These are phyloP conservation scores for Hymenoscyphus infarciens DNA, from an alignment of 2,329 filamentous ascomycete genomes.

Conservation along the genomic window DNA sequence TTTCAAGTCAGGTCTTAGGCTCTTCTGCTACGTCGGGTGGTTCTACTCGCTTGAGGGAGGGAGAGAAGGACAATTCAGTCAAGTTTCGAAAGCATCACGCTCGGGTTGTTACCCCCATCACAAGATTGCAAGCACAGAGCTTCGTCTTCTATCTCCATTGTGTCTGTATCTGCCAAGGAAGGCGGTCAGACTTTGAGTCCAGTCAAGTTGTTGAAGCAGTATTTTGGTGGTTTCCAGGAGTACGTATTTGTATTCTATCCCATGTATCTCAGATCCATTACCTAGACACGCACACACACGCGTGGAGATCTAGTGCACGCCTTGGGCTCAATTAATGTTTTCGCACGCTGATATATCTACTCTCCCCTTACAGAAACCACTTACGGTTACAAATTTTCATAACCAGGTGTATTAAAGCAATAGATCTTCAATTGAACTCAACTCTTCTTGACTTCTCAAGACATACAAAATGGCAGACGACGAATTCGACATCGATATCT, in stretches of 20 bases:
- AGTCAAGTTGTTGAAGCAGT: constrained; percentile 31
- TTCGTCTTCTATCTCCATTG: constrained; percentile 52
- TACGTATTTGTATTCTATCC: constrained; percentile 39
- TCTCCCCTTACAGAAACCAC: constrained; percentile 31
- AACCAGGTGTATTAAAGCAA: constrained; percentile 29
- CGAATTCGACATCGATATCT: constrained; percentile 71
- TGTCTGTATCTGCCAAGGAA: constrained; percentile 35
- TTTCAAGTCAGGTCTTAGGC: constrained; percentile 26
- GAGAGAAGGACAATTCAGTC: constrained; percentile 17
- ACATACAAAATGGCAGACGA: constrained; percentile 58
- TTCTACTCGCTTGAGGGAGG: constrained; percentile 16
- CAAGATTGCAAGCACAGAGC: constrained; percentile 59
- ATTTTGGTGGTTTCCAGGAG: constrained; percentile 31
- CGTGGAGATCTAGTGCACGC: constrained; percentile 13
- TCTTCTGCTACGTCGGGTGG: constrained; percentile 14
- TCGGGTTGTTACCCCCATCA: constrained; percentile 17
- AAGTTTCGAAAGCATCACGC: constrained; percentile 28
- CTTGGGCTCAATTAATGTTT: constrained; percentile 22
- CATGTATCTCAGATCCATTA: constrained; percentile 32
- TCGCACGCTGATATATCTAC: constrained; percentile 34
- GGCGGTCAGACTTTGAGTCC: constrained; percentile 34
- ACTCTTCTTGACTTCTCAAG: constrained; percentile 17
- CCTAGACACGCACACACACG: constrained; percentile 17
- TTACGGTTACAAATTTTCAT: constrained; percentile 29
- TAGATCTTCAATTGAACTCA: constrained; percentile 23